Evolutionary conservation across 768 basidiomycete species (phyloP).

Genomic region (Omphalotus guepiniiformis): DNA sequence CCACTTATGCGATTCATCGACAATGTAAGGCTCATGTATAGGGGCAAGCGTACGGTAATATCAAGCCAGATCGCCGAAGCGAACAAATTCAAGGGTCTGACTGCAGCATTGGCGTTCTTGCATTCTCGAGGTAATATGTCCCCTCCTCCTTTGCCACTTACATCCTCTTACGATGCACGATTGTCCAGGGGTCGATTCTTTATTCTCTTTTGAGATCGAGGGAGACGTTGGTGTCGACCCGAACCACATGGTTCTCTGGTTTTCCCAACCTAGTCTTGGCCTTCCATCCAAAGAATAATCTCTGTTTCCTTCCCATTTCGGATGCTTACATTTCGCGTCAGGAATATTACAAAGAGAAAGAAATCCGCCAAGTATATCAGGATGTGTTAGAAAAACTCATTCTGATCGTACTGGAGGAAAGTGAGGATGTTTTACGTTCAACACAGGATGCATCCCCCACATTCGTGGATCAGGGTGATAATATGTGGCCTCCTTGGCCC

Average conservation of each 20-base stretch:
- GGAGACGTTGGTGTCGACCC: constrained; percentile 87
- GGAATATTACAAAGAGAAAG: constrained; percentile 88
- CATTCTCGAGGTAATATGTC: constrained; percentile 68
- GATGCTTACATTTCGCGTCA: constrained; percentile 23
- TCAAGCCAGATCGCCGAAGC: constrained; percentile 19
- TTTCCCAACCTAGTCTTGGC: constrained; percentile 75
- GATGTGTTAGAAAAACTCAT: constrained; percentile 62
- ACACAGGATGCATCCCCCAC: constrained; percentile 11
- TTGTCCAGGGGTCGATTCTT: constrained; percentile 66
- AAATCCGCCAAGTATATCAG: constrained; percentile 65
- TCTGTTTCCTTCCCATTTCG: constrained; percentile 2
- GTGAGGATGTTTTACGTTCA: constrained; percentile 20
- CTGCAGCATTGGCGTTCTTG: constrained; percentile 78
- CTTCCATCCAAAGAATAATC: constrained; percentile 67
- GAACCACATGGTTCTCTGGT: constrained; percentile 80
- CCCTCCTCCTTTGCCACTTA: not conserved
- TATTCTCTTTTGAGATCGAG: constrained; percentile 82
- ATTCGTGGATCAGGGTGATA: constrained; percentile 34
- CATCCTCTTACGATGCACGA: too few relatives aligned
- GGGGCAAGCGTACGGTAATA: constrained; percentile 43
- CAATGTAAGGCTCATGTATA: constrained; percentile 56
- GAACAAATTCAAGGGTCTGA: constrained; percentile 53
- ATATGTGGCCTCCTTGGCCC: constrained; percentile 76
- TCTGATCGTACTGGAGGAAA: constrained; percentile 50
- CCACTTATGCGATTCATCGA: constrained; percentile 70